Evolutionary conservation across 306 rosid species (phyloP).

Genomic region (Citrullus mucosospermus): DNA sequence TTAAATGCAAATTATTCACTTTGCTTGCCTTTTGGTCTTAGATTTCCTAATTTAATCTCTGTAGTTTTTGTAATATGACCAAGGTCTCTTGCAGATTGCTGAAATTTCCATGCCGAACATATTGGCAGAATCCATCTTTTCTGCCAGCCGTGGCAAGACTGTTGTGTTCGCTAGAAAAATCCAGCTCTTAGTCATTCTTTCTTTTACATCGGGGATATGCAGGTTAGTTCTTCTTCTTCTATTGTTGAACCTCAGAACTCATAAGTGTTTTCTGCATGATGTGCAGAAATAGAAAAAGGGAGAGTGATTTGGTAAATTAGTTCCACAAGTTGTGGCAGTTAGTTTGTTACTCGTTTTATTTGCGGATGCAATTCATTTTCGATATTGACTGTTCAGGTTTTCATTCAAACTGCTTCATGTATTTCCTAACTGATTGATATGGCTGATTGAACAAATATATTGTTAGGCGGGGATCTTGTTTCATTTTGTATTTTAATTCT

Average conservation of each 20-base stretch:
- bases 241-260: background rate
- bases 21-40: background rate
- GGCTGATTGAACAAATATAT: background rate
- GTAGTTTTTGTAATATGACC: background rate
- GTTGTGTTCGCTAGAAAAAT: constrained; percentile 37
- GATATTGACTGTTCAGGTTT: background rate
- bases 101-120: constrained; percentile 65
- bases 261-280: background rate
- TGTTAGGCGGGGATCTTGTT: background rate
- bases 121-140: constrained; percentile 55
- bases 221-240: constrained; percentile 28
- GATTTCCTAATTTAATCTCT: background rate
- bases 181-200: constrained; percentile 32
- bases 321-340: background rate
- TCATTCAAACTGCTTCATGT: background rate
- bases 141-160: constrained; percentile 53
- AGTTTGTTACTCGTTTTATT: background rate
- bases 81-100: constrained; percentile 35
- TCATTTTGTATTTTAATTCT: background rate
- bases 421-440: background rate
- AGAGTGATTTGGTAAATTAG: background rate
- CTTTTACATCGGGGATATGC: constrained; percentile 59
- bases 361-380: background rate
- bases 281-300: background rate
- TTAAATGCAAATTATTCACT: background rate